These are phyloP conservation scores for Solanum habrochaites DNA, from an alignment of 257 asterid genomes.

Conservation along the genomic window DNA sequence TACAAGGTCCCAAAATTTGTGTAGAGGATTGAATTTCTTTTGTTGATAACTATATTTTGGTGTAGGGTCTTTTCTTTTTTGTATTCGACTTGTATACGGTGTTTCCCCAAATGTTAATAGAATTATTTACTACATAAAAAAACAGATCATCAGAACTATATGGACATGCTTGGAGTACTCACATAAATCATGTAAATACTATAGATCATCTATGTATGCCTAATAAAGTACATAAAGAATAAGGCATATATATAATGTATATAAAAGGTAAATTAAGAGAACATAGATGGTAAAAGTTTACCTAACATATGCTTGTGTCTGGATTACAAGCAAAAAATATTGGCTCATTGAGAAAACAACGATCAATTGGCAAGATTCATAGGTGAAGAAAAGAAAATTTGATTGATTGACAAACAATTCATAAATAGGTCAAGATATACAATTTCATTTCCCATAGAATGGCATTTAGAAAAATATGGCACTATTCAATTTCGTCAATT, in stretches of 20 bases:
- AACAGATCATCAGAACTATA: not conserved
- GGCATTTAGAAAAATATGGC: not conserved
- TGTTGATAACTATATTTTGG: not conserved
- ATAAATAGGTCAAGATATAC: not conserved
- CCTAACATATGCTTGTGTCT: not conserved
- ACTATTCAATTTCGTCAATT: not conserved
- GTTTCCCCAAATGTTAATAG: not conserved
- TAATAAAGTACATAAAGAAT: not conserved
- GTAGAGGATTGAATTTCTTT: not conserved
- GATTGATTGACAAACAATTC: not conserved
- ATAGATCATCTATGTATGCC: not conserved
- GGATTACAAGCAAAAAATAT: not conserved
- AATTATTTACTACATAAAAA: not conserved
- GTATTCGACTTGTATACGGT: not conserved
- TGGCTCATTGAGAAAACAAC: not conserved
- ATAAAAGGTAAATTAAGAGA: not conserved
- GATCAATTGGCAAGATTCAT: not conserved
- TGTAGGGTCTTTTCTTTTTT: not conserved
- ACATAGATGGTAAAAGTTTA: not conserved
- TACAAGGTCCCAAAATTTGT: not conserved
- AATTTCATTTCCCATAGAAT: not conserved
- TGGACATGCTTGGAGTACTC: not conserved
- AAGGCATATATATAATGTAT: not conserved
- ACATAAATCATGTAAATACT: not conserved
- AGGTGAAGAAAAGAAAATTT: not conserved